Evolutionary conservation across 495 filamentous ascomycete species (phyloP), one percentile per base, ranked within the genome.

Genomic region (Aspergillus carlsbadensis): DNA sequence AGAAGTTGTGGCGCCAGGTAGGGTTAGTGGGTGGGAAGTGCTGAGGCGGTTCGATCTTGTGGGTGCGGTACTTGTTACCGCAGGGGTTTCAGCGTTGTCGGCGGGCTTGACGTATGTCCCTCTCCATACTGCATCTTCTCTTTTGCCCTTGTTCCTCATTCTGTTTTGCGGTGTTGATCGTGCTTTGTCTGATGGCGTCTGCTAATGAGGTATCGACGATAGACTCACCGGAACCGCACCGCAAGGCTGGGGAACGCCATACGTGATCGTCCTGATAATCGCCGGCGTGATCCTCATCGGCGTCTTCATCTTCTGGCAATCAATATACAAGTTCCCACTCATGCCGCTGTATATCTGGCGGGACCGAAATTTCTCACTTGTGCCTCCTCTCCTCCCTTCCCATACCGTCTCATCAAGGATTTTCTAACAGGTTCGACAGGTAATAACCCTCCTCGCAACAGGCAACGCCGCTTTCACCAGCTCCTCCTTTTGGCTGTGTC

Each of bases 201-300:
- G 54, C 50, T 39, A 18, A 39, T 18, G 11, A 33, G 7, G 22
- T 35, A 18, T 37, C n/a, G 52, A 4, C 26, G 3, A 29, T 53
- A 80, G 76, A 51, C 66, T 81, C 13, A 78, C 77, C 10, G 72
- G 69, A 11, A 76, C 76, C 50, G 80, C 80, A 13, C 71, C 78
- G 0, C 73, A 87, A 29, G 87, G 88, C 6, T 91, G 88, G 87
- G 65, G 65, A 17, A 86, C 82, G 0, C 79, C 83, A 4, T 90
- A 87, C 72, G 78, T 90, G 1, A 74, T 83, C 31, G 79, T 77
- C 7, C 67, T 91, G 5, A 81, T 92, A 36, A 78, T 85, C 18
- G 69, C 87, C 11, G 83, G 86, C 1, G 37, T 88, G 22, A 48
- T 84, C 10, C 65, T 90, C 5, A 74, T 90, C 6, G 73, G 58